Evolutionary conservation across 108 stramenopile genomes (phyloP), one percentile per base, ranked within the genome.

Genomic region (Schizochytrium sp.): DNA sequence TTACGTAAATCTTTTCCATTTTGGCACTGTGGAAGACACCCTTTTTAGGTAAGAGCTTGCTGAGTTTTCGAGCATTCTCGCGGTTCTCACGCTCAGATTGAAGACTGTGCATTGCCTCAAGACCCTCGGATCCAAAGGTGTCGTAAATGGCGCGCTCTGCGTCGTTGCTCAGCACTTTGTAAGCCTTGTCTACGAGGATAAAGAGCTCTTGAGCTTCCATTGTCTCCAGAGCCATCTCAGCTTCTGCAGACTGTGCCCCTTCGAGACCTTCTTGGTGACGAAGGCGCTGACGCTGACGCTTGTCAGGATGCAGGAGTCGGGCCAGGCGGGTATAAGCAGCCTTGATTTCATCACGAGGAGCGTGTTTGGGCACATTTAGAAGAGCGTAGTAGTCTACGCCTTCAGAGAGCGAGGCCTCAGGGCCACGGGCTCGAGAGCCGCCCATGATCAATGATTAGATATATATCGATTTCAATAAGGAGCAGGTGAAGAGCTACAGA

Each of bases 261-360:
- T 98, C 98, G 90, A 97, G 98, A 3, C 97, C 98, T 28, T 96
- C 94, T 72, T 97, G 94, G 96, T 98, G 96, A 56, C 93, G 91
- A n/a, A 96, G 96, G 88, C 98, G 98, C 61, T 94, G 91, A 60
- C 94, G 95, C 88, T 95, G 93, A 12, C 97, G 94, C 92, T 98
- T 99, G 94, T 99, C 98, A 12, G 98, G 98, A 90, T 99, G 98
- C 95, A 98, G 96, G 87, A 94, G 94, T 10, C 98, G 94, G 46
- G 93, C 94, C 92, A 96, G 95, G 42, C 94, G 93, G 88, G 97
- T 97, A 94, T 98, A 98, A 46, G 97, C 97, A 50, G 94, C 90
- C 88, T 97, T 98, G 87, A 99, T 96, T 87, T 97, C 97, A 3
- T 96, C 96, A 38, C 83, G 90, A 15, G 92, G 88, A 38, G 96